Base-by-base conservation (phyloP, 129 eudicot genomes). In the Logfia minima region DNA sequence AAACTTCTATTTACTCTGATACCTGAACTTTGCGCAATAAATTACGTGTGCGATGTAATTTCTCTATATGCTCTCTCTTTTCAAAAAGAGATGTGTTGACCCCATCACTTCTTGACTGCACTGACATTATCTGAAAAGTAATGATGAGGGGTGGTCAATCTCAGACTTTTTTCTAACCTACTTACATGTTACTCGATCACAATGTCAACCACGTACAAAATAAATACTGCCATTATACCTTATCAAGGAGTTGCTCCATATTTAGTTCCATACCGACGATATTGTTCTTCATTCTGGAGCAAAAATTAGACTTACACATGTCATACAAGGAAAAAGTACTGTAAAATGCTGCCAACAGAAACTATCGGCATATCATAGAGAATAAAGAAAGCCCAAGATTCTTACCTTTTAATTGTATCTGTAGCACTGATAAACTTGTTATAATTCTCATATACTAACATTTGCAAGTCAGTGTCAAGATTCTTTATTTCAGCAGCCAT, bases 401-500 rank as follows among this genome's bases (percentile, higher is more conserved):
- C 66, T 74, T 75, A 87, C 99, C 97, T 91, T 84, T 91, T 94
- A 35, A 94, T 94, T 61, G 99, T 85, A 72, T 94, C 99, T 13
- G 99, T 89, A 55, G 99, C 97, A 82, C 99, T 94, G 68, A 94
- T 91, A 82, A 94, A 94, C 86, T 91, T 94, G 92, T 92, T 94
- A 85, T 94, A 94, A 72, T 94, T 94, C 66, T 91, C 99, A 84
- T 94, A 94, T 59, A 94, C 99, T 77, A 94, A 77, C 99, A 89
- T 94, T 79, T 94, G 99, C 90, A 91, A 72, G 88, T 94, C 97
- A 26, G 99, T 94, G 70, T 91, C 99, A 56, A 94, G 94, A 86
- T 91, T 94, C 83, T 94, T 94, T 56, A 94, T 91, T 80, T 94
- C 99, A 81, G 99, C 92, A 59, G 99, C 99, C 99, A 94, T 94